Evolutionary conservation across 805 yeast genomes (phyloP).

Genomic region (Jamesozyma hellenica): DNA sequence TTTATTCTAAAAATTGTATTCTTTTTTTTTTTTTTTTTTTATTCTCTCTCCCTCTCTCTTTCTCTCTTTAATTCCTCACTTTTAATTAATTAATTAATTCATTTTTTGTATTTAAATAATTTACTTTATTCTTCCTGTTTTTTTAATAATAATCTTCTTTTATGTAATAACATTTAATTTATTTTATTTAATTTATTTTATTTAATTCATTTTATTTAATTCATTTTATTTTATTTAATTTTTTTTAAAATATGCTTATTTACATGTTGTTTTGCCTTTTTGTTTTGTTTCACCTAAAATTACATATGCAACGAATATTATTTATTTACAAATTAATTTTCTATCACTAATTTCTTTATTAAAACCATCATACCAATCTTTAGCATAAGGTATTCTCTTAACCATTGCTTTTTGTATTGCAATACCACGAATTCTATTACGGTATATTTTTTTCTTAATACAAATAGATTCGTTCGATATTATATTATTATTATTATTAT

Average conservation of each 20-base stretch:
- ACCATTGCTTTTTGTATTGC: slow-evolving; percentile 24
- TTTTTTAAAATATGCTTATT: not conserved
- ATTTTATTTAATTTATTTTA: too few species aligned
- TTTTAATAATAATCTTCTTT: too few species aligned
- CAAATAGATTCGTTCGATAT: not conserved
- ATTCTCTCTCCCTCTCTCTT: too few species aligned
- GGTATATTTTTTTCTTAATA: slow-evolving; percentile 11
- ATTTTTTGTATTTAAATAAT: not conserved
- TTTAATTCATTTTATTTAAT: too few species aligned
- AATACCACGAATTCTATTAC: slow-evolving; percentile 12
- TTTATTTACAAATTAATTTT: not conserved
- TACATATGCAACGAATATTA: too few species aligned
- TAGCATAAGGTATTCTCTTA: slow-evolving; percentile 25
- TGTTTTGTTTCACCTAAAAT: too few species aligned
- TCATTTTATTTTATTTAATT: too few species aligned
- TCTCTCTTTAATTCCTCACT: not conserved
- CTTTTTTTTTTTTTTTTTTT: not conserved
- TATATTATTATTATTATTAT: slow-evolving; percentile 1
- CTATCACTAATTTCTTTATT: slow-evolving; percentile 26
- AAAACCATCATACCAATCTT: slow-evolving; percentile 25
- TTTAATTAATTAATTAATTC: not conserved
- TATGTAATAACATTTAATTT: too few species aligned
- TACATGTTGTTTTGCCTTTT: not conserved
- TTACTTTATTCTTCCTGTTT: not conserved
- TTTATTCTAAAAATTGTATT: too few species aligned